Evolutionary conservation across 305 asterid species (phyloP).

Genomic region (Fraxinus nigra): DNA sequence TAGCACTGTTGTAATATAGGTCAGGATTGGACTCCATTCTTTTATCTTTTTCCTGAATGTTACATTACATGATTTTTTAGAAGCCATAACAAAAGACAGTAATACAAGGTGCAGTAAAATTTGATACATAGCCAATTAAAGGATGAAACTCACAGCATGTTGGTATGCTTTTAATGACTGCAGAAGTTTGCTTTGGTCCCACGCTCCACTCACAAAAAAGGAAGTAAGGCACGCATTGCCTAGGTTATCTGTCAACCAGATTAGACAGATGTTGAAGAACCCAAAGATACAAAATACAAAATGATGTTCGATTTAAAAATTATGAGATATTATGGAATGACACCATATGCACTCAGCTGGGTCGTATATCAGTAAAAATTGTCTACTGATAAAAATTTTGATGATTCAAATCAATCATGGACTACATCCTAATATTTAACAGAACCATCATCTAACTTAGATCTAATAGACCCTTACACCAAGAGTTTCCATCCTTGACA

Average conservation of each 20-base stretch:
- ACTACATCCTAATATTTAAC: background rate
- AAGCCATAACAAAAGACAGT: constrained; percentile 18
- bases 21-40: constrained; percentile 83
- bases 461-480: constrained; percentile 59
- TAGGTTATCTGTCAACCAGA: constrained; percentile 65
- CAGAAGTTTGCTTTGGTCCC: constrained; percentile 75
- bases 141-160: constrained; percentile 68
- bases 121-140: constrained; percentile 4
- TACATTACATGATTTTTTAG: constrained; percentile 5
- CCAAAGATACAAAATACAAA: background rate
- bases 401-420: background rate
- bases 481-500: constrained; percentile 89
- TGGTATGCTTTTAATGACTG: constrained; percentile 90
- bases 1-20: constrained; percentile 81
- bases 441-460: background rate
- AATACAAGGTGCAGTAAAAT: constrained; percentile 10
- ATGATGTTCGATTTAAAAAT: constrained; percentile 12
- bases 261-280: background rate
- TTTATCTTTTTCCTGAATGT: constrained; percentile 80
- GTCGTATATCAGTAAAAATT: background rate
- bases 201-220: constrained; percentile 78
- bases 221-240: constrained; percentile 88
- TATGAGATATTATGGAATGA: background rate
- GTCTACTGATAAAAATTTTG: background rate
- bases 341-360: background rate